These are phyloP conservation scores for Ceraceosorus bombacis DNA, from an alignment of 1,284 basidiomycete species.

Conservation along the genomic window DNA sequence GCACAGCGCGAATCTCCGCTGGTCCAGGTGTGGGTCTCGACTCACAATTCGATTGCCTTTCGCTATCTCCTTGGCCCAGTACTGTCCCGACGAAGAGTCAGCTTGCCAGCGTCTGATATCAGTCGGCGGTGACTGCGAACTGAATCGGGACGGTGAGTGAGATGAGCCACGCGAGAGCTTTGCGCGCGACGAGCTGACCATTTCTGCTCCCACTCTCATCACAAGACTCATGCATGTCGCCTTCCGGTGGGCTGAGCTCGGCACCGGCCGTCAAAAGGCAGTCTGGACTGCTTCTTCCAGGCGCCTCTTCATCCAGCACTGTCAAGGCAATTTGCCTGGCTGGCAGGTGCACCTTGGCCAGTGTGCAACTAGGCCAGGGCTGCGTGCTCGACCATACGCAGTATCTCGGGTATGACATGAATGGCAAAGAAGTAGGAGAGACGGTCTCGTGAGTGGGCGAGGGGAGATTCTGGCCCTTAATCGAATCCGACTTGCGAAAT, in stretches of 20 bases:
- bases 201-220: not conserved
- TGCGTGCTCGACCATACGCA: conserved; percentile 16
- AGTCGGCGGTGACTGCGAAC: conserved; percentile 66
- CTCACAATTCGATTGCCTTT: not conserved
- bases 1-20: too few species aligned
- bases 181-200: not conserved
- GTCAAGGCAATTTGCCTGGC: conserved; percentile 8
- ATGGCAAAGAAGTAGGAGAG: conserved; percentile 10
- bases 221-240: conserved; percentile 3
- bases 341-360: conserved; percentile 9
- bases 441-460: conserved; percentile 9
- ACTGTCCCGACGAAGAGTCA: conserved; percentile 78
- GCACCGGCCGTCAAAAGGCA: too few species aligned
- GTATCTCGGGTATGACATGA: conserved; percentile 14
- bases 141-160: conserved; percentile 73
- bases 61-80: conserved; percentile 40
- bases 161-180: too few species aligned
- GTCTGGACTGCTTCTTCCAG: too few species aligned
- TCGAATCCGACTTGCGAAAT: too few species aligned
- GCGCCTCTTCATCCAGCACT: too few species aligned
- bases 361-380: not conserved
- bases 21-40: not conserved
- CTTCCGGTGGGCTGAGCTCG: conserved; percentile 4
- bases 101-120: conserved; percentile 60
- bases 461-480: too few species aligned